phyloP scores from a whole-genome alignment of 2,329 filamentous ascomycete species.

The Aureobasidium zeae region DNA sequence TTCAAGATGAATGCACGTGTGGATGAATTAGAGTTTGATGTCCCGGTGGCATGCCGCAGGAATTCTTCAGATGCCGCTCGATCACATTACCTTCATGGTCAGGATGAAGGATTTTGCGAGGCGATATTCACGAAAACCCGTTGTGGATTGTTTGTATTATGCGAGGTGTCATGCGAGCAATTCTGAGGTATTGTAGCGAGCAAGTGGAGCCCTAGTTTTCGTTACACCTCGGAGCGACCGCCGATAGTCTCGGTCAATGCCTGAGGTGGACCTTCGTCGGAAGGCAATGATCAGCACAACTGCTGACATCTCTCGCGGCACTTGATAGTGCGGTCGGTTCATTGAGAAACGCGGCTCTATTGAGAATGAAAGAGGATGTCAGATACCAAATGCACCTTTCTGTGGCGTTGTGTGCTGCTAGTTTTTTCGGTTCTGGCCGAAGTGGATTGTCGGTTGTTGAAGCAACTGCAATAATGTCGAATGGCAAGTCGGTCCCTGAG shows the following conservation, averaged over 20 bases:
- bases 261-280: not conserved
- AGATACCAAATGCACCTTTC: too few relatives aligned
- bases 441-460: not conserved
- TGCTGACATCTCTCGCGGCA: constrained; percentile 1
- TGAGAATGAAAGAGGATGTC: not conserved
- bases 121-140: not conserved
- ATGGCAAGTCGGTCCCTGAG: too few relatives aligned
- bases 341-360: not conserved
- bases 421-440: not conserved
- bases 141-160: not conserved
- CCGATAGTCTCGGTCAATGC: constrained; percentile 2
- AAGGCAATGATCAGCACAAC: not conserved
- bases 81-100: not conserved
- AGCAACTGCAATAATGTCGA: not conserved
- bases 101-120: not conserved
- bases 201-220: not conserved
- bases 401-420: not conserved
- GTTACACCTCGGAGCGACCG: not conserved
- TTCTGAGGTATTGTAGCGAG: too few relatives aligned
- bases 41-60: too few relatives aligned
- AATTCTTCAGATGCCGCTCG: not conserved
- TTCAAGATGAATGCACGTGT: too few relatives aligned
- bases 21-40: too few relatives aligned
- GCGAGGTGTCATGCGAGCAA: too few relatives aligned
- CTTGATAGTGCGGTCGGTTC: constrained; percentile 3